A percentile compares a stretch with the other conserved stretches of the same genome.
These are phyloP conservation scores for Cladosporium sp. DNA, from an alignment of 2,329 filamentous ascomycete genomes.

Conservation along the genomic window DNA sequence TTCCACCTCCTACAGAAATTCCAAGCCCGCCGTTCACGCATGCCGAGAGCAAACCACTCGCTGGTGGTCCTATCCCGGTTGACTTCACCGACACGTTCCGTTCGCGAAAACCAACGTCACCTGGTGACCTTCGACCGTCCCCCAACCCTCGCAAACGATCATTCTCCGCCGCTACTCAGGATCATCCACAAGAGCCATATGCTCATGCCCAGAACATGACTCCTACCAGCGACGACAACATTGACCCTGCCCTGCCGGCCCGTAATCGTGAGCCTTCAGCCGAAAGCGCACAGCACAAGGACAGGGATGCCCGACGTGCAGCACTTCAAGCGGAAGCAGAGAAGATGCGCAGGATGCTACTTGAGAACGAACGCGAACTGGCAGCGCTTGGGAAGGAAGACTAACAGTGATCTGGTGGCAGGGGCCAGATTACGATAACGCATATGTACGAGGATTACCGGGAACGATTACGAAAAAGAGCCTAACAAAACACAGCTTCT, in stretches of 20 bases:
- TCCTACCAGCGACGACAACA: slow-evolving; percentile 15
- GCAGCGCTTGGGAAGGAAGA: slow-evolving; percentile 36
- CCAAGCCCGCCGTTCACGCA: slow-evolving; percentile 8
- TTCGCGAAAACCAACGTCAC: slow-evolving; percentile 9
- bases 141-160: slow-evolving; percentile 56
- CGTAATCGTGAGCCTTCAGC: slow-evolving; percentile 14
- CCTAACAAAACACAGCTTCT: too few relatives aligned
- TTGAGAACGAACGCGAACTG: slow-evolving; percentile 69
- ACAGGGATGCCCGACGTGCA: slow-evolving; percentile 58
- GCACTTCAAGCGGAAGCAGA: slow-evolving; percentile 69
- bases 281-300: slow-evolving; percentile 21
- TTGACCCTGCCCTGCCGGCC: slow-evolving; percentile 35
- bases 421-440: not conserved
- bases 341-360: slow-evolving; percentile 66
- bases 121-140: slow-evolving; percentile 14
- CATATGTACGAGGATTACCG: slow-evolving; percentile 3
- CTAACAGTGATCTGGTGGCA: not conserved
- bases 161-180: slow-evolving; percentile 47
- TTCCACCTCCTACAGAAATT: slow-evolving; percentile 3
- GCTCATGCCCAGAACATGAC: slow-evolving; percentile 20
- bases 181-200: slow-evolving; percentile 14
- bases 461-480: not conserved
- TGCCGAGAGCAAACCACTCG: not conserved
- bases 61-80: slow-evolving; percentile 29
- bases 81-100: slow-evolving; percentile 33